Percentiles rank a stretch among this genome's conserved stretches.
phyloP scores from a whole-genome alignment of 495 filamentous ascomycete species.

The Hyaloscypha finlandica region DNA sequence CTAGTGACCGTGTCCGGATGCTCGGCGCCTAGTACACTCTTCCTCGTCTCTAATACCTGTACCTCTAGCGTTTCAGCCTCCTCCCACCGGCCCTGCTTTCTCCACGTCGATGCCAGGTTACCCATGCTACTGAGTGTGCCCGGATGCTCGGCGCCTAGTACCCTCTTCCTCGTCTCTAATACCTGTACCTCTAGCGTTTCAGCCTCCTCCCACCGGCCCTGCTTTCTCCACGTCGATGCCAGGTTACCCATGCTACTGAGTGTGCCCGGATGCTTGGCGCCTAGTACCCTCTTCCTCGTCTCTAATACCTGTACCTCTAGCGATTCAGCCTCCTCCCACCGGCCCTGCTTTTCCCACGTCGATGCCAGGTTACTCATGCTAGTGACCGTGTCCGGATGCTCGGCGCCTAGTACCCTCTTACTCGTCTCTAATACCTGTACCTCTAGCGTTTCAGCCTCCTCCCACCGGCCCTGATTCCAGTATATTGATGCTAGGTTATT shows the following conservation, averaged over 20 bases:
- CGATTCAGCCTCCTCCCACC: conserved; percentile 21
- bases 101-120: conserved; percentile 39
- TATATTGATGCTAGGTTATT: conserved; percentile 37
- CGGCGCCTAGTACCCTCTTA: no score
- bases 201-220: conserved; percentile 42
- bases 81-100: conserved; percentile 38
- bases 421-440: neutral
- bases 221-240: conserved; percentile 30
- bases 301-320: no score
- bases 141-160: neutral
- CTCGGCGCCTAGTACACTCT: conserved; percentile 29
- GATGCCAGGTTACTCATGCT: conserved; percentile 40
- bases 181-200: conserved; percentile 23
- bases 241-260: conserved; percentile 37
- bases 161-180: neutral
- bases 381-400: no score
- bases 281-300: no score
- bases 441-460: conserved; percentile 37
- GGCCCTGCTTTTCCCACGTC: conserved; percentile 34
- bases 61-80: conserved; percentile 38
- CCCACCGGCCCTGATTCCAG: conserved; percentile 35
- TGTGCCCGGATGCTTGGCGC: no score
- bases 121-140: conserved; percentile 28
- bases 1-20: conserved; percentile 33
- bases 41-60: conserved; percentile 32